Evolutionary conservation across 768 basidiomycete genomes (phyloP).

Genomic region (Auricularia sp.): DNA sequence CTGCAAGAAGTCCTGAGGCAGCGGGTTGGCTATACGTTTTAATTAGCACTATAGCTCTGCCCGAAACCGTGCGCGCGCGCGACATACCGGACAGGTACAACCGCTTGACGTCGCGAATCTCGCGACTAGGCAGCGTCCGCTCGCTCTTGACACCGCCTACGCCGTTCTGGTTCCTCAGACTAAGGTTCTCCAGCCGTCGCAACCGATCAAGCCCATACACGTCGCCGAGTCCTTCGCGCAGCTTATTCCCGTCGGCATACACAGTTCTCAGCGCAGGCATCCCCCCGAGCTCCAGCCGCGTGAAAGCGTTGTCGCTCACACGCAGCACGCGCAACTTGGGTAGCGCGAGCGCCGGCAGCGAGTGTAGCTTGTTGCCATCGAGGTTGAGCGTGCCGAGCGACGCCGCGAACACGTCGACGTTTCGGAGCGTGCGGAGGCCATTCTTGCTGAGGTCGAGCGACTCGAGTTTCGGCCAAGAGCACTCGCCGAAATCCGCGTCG

Average conservation of each 20-base stretch:
- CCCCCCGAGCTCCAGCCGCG: conserved; percentile 45
- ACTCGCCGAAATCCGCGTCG: conserved; percentile 47
- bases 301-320: conserved; percentile 71
- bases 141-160: conserved; percentile 7
- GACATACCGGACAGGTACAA: conserved; percentile 86
- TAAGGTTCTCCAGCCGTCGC: conserved; percentile 77
- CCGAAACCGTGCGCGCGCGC: not conserved
- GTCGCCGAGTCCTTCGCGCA: conserved; percentile 29
- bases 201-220: conserved; percentile 30
- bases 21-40: conserved; percentile 53
- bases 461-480: conserved; percentile 64
- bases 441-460: conserved; percentile 78
- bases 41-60: conserved; percentile 11
- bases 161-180: conserved; percentile 80
- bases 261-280: conserved; percentile 76
- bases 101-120: conserved; percentile 86
- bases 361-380: conserved; percentile 60
- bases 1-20: conserved; percentile 24
- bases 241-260: conserved; percentile 78
- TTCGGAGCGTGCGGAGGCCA: conserved; percentile 44
- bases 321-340: conserved; percentile 73
- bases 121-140: conserved; percentile 24
- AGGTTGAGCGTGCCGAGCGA: conserved; percentile 67
- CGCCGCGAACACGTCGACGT: conserved; percentile 47
- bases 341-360: conserved; percentile 42